Percentiles rank a stretch among this genome's conserved stretches.
These are phyloP conservation scores for Stentor roeselii DNA, from an alignment of 73 alveolate species.

Conservation along the genomic window DNA sequence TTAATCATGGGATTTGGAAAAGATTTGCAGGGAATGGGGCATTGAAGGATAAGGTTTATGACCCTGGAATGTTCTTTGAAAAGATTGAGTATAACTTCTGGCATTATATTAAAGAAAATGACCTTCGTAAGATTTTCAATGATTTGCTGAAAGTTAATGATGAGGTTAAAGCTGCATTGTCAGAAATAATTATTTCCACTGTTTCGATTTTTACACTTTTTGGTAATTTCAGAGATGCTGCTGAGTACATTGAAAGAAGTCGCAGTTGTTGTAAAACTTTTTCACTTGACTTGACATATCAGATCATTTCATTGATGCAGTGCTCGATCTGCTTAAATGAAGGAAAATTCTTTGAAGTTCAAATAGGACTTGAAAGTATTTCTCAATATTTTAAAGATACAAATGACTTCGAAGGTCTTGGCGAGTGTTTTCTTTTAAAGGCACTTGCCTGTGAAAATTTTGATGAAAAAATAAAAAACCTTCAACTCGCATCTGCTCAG, in stretches of 20 bases:
- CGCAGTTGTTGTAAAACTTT: conserved; percentile 6
- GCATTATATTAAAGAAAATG: neutral
- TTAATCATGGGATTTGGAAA: neutral
- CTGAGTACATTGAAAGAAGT: neutral
- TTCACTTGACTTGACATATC: too few species aligned
- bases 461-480: too few species aligned
- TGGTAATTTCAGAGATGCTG: neutral
- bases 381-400: neutral
- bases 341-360: too few species aligned
- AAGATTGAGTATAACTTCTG: conserved; percentile 4
- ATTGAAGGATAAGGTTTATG: neutral
- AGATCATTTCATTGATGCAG: too few species aligned
- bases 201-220: neutral
- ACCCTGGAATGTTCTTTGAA: neutral
- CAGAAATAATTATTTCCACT: neutral
- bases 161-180: neutral
- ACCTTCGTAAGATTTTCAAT: too few species aligned
- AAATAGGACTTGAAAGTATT: too few species aligned
- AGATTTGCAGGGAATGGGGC: too few species aligned
- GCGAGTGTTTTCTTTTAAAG: neutral
- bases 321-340: too few species aligned
- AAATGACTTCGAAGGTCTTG: neutral
- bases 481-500: too few species aligned
- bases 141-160: neutral
- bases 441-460: too few species aligned